Evolutionary conservation across 2,329 filamentous ascomycete genomes (phyloP).

Genomic region (Pestalotiopsis sp.): DNA sequence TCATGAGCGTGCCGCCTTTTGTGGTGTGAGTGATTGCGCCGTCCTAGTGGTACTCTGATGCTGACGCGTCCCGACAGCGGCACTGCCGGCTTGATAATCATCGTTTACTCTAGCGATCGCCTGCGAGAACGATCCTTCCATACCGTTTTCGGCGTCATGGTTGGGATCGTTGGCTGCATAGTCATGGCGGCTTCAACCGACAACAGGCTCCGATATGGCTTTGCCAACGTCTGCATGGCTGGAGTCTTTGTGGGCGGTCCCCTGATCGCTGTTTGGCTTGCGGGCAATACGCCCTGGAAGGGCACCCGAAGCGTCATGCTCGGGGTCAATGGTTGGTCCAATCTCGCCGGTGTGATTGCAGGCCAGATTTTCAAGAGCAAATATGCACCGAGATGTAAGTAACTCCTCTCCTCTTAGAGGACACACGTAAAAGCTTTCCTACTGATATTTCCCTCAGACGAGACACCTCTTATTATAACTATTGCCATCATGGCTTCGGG

Average conservation of each 20-base stretch:
- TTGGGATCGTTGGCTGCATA: slow-evolving; percentile 22
- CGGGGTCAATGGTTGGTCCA: slow-evolving; percentile 56
- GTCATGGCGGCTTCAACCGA: slow-evolving; percentile 23
- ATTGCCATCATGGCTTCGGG: not conserved
- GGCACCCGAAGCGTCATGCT: slow-evolving; percentile 55
- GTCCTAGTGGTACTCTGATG: not conserved
- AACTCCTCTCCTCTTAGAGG: too few species aligned
- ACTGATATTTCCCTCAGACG: not conserved
- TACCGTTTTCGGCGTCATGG: slow-evolving; percentile 20
- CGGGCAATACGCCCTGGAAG: slow-evolving; percentile 54
- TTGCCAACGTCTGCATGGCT: slow-evolving; percentile 24
- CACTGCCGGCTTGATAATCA: slow-evolving; percentile 17
- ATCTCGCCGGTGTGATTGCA: slow-evolving; percentile 25
- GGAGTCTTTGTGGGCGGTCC: slow-evolving; percentile 50
- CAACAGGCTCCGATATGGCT: slow-evolving; percentile 23
- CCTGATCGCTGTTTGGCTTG: slow-evolving; percentile 56
- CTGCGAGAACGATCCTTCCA: slow-evolving; percentile 24
- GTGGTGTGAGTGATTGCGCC: slow-evolving; percentile 10
- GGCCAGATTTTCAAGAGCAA: slow-evolving; percentile 26
- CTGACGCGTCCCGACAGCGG: slow-evolving; percentile 3
- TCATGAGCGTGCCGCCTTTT: slow-evolving; percentile 17
- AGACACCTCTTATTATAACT: slow-evolving; percentile 1
- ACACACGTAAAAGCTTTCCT: not conserved
- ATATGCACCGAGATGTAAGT: slow-evolving; percentile 23
- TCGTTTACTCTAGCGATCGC: slow-evolving; percentile 23